Base-by-base conservation (phyloP, 345 rosid species). In the Abelmoschus esculentus region DNA sequence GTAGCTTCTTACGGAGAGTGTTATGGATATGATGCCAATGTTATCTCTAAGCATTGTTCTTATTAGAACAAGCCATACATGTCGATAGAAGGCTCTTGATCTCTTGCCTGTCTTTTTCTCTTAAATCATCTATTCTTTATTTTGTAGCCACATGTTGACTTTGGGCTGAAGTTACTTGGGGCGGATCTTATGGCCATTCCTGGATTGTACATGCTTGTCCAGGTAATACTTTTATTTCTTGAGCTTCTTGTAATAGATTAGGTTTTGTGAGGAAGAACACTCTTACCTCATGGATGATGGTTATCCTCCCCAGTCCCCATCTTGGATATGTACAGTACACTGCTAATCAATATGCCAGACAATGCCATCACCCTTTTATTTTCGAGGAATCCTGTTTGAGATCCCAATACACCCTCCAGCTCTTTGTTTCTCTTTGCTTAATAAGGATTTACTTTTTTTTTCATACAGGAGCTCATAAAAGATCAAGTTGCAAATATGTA, bases 101-200 rank as follows among this genome's bases (percentile, higher is more conserved):
- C 18, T 50, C 11, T 60, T 49, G 29, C 64, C 36, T 57, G 32
- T 32, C 12, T 54, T 28, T 34, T 19, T 6, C 67, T 2, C 57
- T 7, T 53, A 2, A 36, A 66, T 47, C 15, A 75, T 44, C 60
- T 3, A 6, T 50, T 76, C 40, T 38, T 61, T 22, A 50, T 76
- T 77, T 31, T 81, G 76, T 83, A 91, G 99, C 99, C 98, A 31
- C 93, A 95, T 72, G 89, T 95, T 11, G 98, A 95, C 80, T 91
- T 91, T 79, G 99, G 99, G 40, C 82, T 95, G 15, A 95, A 87
- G 82, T 76, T 95, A 72, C 81, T 91, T 1, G 99, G 98, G 29
- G 96, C 83, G 40, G 99, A 95, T 81, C 87, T 86, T 70, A 95
- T 95, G 99, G 80, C 99, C 67, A 90, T 95, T 68, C 99, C 99